phyloP scores from a whole-genome alignment of 2,329 filamentous ascomycete genomes.

The Cytospora mali region DNA sequence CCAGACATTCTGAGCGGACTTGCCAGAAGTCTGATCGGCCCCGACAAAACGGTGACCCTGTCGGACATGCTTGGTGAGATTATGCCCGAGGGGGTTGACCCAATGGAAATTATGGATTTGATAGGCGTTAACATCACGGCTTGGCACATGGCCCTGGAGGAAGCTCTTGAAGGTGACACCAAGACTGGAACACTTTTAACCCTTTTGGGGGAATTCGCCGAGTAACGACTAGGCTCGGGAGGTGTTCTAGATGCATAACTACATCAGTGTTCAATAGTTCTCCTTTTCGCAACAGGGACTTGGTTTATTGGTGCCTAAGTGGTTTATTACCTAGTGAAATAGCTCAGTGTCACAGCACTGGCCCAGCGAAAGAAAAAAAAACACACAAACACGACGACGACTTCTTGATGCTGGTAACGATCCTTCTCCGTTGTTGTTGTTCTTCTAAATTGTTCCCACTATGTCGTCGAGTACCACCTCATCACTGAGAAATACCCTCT shows the following conservation, averaged over 20 bases:
- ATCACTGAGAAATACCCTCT: conserved; percentile 30
- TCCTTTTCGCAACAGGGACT: too few relatives aligned
- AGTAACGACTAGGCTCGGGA: background rate
- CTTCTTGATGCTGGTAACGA: too few relatives aligned
- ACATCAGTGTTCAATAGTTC: too few relatives aligned
- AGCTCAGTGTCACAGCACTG: too few relatives aligned
- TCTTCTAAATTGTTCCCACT: too few relatives aligned
- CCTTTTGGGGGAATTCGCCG: background rate
- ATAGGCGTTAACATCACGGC: background rate
- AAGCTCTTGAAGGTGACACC: background rate
- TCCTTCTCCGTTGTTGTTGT: too few relatives aligned
- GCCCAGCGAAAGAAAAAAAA: too few relatives aligned
- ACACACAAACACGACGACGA: too few relatives aligned
- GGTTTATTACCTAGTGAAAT: too few relatives aligned
- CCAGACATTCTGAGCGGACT: background rate
- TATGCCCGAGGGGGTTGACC: background rate
- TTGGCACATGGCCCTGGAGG: background rate
- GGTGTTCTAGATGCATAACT: too few relatives aligned
- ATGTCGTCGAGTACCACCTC: background rate
- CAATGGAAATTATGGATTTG: background rate
- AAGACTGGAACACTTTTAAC: background rate
- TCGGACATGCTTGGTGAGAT: background rate
- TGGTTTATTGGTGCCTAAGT: too few relatives aligned
- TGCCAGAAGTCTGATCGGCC: background rate
- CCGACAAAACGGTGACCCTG: background rate